Base-by-base conservation (phyloP, 2,329 filamentous ascomycete species). In the Alternaria postmessia region DNA sequence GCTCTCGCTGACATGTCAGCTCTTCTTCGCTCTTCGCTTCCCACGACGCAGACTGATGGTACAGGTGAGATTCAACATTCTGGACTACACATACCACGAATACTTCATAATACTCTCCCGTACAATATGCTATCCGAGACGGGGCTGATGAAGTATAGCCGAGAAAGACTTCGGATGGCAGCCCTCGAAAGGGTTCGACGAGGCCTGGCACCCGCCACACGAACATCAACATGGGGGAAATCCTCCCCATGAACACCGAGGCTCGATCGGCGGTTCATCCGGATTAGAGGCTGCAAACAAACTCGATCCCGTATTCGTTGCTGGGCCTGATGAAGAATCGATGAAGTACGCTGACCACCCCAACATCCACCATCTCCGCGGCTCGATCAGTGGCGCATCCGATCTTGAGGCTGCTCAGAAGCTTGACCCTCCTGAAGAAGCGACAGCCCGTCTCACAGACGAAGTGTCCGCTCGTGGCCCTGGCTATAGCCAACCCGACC, bases 261-360 rank as follows among this genome's bases (percentile, higher is more conserved):
- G 66, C 39, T 67, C 62, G 3, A 67, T 67, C 30, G 57, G 54
- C 8, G 57, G 53, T 11, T 49, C 56, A 0, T 54, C 60, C 0
- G 56, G 26, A 11, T 32, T 67, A 2, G 52, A 67, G 34, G 44
- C 64, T 30, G 64, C 66, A 2, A 54, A 67, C 11, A 67, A 67
- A 30, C 43, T 67, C 11, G 64, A 68, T 8, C 64, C 66, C 0
- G 9, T 63, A n/a, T 66, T 61, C 7, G 26, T 18, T 9, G 57
- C 44, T 9, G 59, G 53, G 5, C 32, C 36, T 12, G 61, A 56
- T 3, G 48, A 56, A 34, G 55, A 51, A 1, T 62, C 58, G 14
- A 65, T 59, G 47, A 61, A 64, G 26, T 52, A 53, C 32, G 54
- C 47, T 24, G 51, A 59, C 9, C 56, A 57, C 11, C 28, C 61